A percentile compares a stretch with the other conserved stretches of the same genome.
phyloP scores from a whole-genome alignment of 1,139 yeast genomes.

The Yamadazyma sp. region DNA sequence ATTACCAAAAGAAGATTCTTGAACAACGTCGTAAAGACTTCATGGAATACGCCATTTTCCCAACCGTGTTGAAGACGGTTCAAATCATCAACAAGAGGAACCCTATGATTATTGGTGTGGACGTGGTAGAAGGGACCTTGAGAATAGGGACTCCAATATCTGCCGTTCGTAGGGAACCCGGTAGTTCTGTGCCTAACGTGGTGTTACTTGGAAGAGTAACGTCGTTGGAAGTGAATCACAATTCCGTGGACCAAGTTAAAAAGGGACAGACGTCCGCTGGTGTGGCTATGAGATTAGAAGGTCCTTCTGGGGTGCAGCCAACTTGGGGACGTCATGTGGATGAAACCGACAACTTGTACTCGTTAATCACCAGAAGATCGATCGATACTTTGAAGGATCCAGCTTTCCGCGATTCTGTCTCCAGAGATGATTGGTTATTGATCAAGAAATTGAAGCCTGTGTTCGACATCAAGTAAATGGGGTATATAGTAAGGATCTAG shows the following conservation, averaged over 20 bases:
- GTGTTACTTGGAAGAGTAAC: constrained; percentile 81
- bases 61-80: constrained; percentile 89
- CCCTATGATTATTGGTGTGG: constrained; percentile 99
- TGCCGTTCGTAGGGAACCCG: constrained; percentile 87
- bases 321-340: constrained; percentile 99
- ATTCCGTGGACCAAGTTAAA: constrained; percentile 73
- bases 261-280: constrained; percentile 97
- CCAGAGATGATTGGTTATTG: constrained; percentile 93
- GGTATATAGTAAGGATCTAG: too few species aligned
- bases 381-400: constrained; percentile 98
- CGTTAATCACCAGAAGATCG: constrained; percentile 82
- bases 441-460: constrained; percentile 85
- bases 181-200: constrained; percentile 70
- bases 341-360: constrained; percentile 85
- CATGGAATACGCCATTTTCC: constrained; percentile 87
- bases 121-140: constrained; percentile 86
- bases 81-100: constrained; percentile 98
- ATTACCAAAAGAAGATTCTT: constrained; percentile 82
- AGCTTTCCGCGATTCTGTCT: constrained; percentile 91
- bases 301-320: constrained; percentile 90
- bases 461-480: constrained; percentile 67
- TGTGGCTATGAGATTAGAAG: constrained; percentile 96
- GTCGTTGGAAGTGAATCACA: constrained; percentile 93
- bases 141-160: constrained; percentile 94
- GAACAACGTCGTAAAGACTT: constrained; percentile 91